These are phyloP conservation scores for Trametes meyenii DNA, from an alignment of 768 basidiomycete species.

Conservation along the genomic window DNA sequence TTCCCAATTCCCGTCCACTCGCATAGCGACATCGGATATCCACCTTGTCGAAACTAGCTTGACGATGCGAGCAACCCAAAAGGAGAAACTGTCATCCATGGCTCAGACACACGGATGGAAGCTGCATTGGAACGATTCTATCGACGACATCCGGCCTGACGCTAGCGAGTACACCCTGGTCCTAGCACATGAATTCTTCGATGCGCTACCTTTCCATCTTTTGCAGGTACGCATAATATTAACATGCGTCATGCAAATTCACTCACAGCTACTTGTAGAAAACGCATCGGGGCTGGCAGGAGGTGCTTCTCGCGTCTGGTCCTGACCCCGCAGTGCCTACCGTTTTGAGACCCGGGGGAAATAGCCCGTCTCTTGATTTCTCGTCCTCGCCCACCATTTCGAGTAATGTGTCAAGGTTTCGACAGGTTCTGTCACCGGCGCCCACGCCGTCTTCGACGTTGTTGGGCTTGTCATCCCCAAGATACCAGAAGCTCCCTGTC, in stretches of 20 bases:
- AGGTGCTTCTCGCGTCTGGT: slow-evolving; percentile 67
- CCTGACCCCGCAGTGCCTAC: slow-evolving; percentile 43
- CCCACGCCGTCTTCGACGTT: slow-evolving; percentile 58
- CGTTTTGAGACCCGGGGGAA: slow-evolving; percentile 25
- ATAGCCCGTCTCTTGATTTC: slow-evolving; percentile 21
- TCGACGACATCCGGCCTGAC: slow-evolving; percentile 64
- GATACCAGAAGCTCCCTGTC: slow-evolving; percentile 67
- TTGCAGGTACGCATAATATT: slow-evolving; percentile 61
- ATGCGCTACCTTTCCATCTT: slow-evolving; percentile 90
- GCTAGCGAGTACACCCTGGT: slow-evolving; percentile 73
- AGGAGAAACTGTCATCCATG: slow-evolving; percentile 46
- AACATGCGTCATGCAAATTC: neutral
- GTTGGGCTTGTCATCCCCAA: slow-evolving; percentile 64
- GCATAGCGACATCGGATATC: slow-evolving; percentile 46
- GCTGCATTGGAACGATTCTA: slow-evolving; percentile 71
- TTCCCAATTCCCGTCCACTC: slow-evolving; percentile 46
- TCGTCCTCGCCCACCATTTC: slow-evolving; percentile 15
- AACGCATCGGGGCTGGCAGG: slow-evolving; percentile 80
- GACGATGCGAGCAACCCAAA: slow-evolving; percentile 66
- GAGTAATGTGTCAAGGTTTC: slow-evolving; percentile 43
- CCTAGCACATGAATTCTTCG: slow-evolving; percentile 97
- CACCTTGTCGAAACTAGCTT: slow-evolving; percentile 83
- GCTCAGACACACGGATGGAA: slow-evolving; percentile 37
- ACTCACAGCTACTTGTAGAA: slow-evolving; percentile 49
- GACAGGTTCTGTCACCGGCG: slow-evolving; percentile 63